Percentiles rank a stretch among this genome's conserved stretches.
phyloP scores from a whole-genome alignment of 129 eudicot genomes.

The Tanacetum coccineum region DNA sequence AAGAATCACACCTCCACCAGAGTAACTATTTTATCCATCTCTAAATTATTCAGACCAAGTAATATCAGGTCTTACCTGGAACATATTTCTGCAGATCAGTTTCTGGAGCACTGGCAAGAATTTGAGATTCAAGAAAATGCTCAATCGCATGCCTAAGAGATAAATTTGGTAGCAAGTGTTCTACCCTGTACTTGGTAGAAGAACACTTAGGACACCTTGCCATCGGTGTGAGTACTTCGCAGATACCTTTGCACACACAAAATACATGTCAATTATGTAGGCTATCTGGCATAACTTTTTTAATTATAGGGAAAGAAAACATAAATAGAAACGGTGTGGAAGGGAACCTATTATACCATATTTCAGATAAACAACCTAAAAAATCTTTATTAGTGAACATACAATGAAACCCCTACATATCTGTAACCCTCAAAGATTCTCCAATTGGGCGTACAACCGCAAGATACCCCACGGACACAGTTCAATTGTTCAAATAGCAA shows the following conservation, averaged over 20 bases:
- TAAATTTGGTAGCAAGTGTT: conserved; percentile 75
- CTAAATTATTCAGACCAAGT: not conserved
- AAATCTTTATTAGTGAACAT: no score
- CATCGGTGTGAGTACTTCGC: conserved; percentile 44
- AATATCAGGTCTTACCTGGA: conserved; percentile 54
- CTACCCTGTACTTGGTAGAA: conserved; percentile 54
- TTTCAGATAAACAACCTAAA: no score
- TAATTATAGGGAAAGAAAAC: not conserved
- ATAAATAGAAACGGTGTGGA: no score
- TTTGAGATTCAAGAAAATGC: conserved; percentile 74
- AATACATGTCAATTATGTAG: conserved; percentile 14
- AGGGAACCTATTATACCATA: no score
- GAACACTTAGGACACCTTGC: conserved; percentile 77
- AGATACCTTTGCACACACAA: conserved; percentile 51
- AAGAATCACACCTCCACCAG: conserved; percentile 17
- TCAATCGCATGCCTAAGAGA: conserved; percentile 81
- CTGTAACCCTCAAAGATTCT: no score
- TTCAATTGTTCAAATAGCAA: no score
- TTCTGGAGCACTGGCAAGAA: conserved; percentile 46
- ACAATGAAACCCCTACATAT: no score
- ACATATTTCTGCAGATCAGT: conserved; percentile 57
- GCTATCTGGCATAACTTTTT: not conserved
- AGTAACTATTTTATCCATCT: not conserved
- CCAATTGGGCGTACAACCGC: no score
- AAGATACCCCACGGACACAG: no score